These are phyloP conservation scores for Viscum album DNA, from an alignment of 177 flowering plant genomes.

Conservation along the genomic window DNA sequence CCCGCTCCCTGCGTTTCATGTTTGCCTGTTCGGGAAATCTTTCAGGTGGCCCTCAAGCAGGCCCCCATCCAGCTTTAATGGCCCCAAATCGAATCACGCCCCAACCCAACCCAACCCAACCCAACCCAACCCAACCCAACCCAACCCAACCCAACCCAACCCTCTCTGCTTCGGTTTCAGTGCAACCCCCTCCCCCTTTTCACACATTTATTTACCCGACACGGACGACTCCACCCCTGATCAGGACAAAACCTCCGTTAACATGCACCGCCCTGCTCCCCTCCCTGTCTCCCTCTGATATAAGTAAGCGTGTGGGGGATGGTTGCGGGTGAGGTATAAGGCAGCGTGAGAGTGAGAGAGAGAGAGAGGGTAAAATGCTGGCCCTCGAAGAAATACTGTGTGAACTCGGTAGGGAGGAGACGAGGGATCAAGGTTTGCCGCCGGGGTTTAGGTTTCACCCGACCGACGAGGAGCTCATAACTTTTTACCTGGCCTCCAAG, in stretches of 20 bases:
- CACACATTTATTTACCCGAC: neutral
- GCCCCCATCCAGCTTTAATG: neutral
- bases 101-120: neutral
- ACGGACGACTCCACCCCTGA: too few species aligned
- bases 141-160: too few species aligned
- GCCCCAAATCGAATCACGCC: too few species aligned
- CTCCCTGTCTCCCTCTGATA: too few species aligned
- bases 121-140: too few species aligned
- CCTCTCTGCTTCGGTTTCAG: too few species aligned
- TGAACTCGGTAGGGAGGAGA: slow-evolving; percentile 36
- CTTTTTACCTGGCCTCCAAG: slow-evolving; percentile 68
- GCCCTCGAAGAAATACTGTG: slow-evolving; percentile 35
- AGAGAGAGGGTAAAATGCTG: slow-evolving; percentile 29
- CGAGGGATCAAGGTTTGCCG: slow-evolving; percentile 46
- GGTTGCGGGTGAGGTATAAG: too few species aligned
- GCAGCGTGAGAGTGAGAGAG: too few species aligned
- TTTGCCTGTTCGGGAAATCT: neutral
- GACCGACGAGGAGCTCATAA: slow-evolving; percentile 82
- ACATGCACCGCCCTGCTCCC: too few species aligned
- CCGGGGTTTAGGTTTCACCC: slow-evolving; percentile 94
- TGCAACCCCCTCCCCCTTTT: neutral
- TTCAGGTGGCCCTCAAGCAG: neutral
- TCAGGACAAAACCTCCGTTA: too few species aligned
- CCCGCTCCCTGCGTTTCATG: neutral
- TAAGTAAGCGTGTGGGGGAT: too few species aligned